Conservation (phyloP, 805 yeast species). For the Sporopachydermia quercuum region DNA sequence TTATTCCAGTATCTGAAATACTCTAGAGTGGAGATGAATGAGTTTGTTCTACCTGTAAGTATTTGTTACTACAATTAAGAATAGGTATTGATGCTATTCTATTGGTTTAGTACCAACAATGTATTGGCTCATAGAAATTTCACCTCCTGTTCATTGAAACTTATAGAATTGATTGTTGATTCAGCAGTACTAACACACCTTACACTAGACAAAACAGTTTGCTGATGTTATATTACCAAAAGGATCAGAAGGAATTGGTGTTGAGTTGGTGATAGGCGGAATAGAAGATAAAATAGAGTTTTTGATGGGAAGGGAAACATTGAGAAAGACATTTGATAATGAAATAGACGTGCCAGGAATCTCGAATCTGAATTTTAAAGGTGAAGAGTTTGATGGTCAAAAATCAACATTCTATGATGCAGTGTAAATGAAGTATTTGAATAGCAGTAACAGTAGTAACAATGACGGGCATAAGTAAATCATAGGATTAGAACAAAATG, state of each 20-base stretch:
- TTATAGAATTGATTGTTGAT: too few species aligned
- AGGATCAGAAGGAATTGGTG: conserved; percentile 47
- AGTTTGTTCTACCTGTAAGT: conserved; percentile 34
- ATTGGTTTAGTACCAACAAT: too few species aligned
- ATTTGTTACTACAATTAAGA: too few species aligned
- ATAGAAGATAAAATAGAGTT: conserved; percentile 26
- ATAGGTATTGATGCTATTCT: too few species aligned
- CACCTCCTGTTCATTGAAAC: background rate
- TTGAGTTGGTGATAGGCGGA: conserved; percentile 50
- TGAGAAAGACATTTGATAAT: conserved; percentile 2
- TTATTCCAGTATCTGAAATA: conserved; percentile 33
- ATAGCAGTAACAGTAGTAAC: too few species aligned
- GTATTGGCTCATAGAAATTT: too few species aligned
- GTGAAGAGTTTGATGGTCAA: conserved; percentile 24
- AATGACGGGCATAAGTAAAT: too few species aligned
- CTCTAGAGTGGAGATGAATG: conserved; percentile 52
- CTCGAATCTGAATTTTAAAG: conserved; percentile 17
- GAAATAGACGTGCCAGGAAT: conserved; percentile 9
- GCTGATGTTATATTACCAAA: conserved; percentile 67
- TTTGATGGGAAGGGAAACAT: conserved; percentile 4
- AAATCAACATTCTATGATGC: conserved; percentile 28
- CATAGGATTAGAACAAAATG: too few species aligned
- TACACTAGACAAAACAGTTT: conserved; percentile 36
- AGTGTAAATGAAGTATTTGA: background rate
- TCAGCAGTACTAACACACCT: background rate